Base-by-base conservation (phyloP, 768 basidiomycete species). In the Podaxis rugospora region DNA sequence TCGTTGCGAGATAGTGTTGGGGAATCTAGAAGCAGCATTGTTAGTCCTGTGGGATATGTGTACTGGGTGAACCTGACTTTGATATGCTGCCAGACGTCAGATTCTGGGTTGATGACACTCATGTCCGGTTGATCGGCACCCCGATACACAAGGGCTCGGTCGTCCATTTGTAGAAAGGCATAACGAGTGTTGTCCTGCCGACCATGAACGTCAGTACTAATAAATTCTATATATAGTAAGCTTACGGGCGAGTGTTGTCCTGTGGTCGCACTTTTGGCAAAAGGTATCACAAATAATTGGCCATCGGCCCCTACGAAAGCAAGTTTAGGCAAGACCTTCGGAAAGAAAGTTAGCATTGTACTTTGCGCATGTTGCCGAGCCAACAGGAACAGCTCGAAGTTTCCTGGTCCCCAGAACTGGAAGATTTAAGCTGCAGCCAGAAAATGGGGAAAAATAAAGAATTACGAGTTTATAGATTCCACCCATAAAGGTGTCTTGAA, bases 111-210 rank as follows among this genome's bases (percentile, higher is more conserved):
- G 68, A 98, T 97, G 60, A 99, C 88, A 69, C 93, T 96, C 88
- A 97, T 90, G 70, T 98, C 95, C 4, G 96, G 95, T 71, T 98
- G 95, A 71, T 98, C 96, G 28, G 95, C 93, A 13, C 96, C 95
- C 57, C 96, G 84, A 72, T 98, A 99, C 14, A 98, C 87, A 0
- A 97, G 80, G 1, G 92, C 90, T 44, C 93, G 86, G 67, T 98
- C 96, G 67, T 98, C 95, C 85, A 95, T 86, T 74, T 96, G 94
- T 42, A 98, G 79, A 74, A 96, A 96, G 1, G 93, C 95, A 69
- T 96, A 96, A 65, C 92, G 87, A 6, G 95, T 94, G 69, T 97
- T 98, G 69, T 98, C 95, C 93, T 95, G 49, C 46, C 42, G 42
- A 49, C 3, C 28, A 1, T 36, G 39, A 44, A 46, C 62, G 25